Base-by-base conservation (phyloP, 1,284 basidiomycete genomes). In the Hemileia vastatrix region DNA sequence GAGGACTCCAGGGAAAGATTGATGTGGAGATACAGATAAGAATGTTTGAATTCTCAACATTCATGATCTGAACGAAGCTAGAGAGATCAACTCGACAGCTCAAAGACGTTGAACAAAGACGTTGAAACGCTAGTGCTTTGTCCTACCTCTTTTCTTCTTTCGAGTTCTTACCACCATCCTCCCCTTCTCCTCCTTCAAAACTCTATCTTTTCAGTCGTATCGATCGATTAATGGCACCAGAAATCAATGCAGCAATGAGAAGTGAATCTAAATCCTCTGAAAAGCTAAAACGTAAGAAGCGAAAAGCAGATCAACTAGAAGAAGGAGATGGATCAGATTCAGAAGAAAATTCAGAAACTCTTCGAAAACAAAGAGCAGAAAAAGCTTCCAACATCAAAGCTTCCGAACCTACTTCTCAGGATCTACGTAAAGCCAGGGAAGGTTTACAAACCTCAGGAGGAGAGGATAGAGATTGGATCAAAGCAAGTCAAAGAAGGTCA, bases 191-290 rank as follows among this genome's bases (percentile, higher is more conserved):
- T n/a, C n/a, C 36, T 15, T 40, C 36, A 27, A 27, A 27, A 27
- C 27, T 27, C 36, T 40, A 11, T 40, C 11, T 27, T 40, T 15
- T 15, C 36, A 40, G 36, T 15, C 67, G 72, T 43, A 71, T 73
- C 15, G 72, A 72, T 44, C 66, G 67, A 32, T 64, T 69, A 15
- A 67, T 73, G 65, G 67, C 71, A 1, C 43, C 64, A 13, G 67
- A 69, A 11, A 62, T 73, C 15, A 66, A 65, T 19, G 57, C 65
- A 18, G 65, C 71, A 0, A 68, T 71, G 65, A 61, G 65, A 24
- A 64, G 65, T 2, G 68, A 67, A 3, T 54, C 65, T 3, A 56
- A 68, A 18, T 68, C 71, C 1, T 49, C 64, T 15, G 43, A 32
- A 19, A 32, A n/a, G 32, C 31, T 27, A 6, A 60, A 60, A 47